Evolutionary conservation across 352 stramenopile species (phyloP).

Genomic region (Phytophthora rubi): DNA sequence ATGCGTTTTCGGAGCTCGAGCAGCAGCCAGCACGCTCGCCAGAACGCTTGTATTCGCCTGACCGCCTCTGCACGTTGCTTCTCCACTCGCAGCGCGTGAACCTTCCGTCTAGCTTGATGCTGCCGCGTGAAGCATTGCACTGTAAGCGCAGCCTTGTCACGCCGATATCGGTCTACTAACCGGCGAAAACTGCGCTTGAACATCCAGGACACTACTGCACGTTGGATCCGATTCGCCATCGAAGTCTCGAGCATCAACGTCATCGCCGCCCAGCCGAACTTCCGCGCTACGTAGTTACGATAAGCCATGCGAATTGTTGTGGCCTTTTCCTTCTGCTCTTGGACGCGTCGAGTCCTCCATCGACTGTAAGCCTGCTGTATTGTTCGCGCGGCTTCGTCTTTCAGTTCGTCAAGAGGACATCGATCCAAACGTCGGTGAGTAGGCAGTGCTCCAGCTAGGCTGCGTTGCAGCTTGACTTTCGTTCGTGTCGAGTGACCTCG

Average conservation of each 20-base stretch:
- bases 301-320: slow-evolving; percentile 55
- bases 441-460: slow-evolving; percentile 8
- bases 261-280: slow-evolving; percentile 67
- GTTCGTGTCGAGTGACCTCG: slow-evolving; percentile 14
- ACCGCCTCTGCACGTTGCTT: slow-evolving; percentile 26
- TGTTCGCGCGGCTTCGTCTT: slow-evolving; percentile 36
- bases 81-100: slow-evolving; percentile 19
- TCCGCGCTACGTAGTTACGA: slow-evolving; percentile 64
- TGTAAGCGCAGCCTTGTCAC: slow-evolving; percentile 26
- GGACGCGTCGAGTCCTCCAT: slow-evolving; percentile 38
- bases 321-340: slow-evolving; percentile 29
- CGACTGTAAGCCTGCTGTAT: slow-evolving; percentile 52
- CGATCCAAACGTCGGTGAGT: slow-evolving; percentile 3
- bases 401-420: slow-evolving; percentile 18
- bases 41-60: slow-evolving; percentile 42
- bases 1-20: slow-evolving; percentile 21
- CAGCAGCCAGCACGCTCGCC: slow-evolving; percentile 38
- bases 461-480: slow-evolving; percentile 25
- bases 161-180: slow-evolving; percentile 13
- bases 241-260: slow-evolving; percentile 44
- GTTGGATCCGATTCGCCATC: slow-evolving; percentile 54
- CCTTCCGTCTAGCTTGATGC: slow-evolving; percentile 18
- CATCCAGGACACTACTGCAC: slow-evolving; percentile 34
- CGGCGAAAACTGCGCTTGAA: slow-evolving; percentile 30
- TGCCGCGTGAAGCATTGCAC: slow-evolving; percentile 44